Conservation (phyloP, 305 asterid species). For the Fraxinus xanthoxyloides region DNA sequence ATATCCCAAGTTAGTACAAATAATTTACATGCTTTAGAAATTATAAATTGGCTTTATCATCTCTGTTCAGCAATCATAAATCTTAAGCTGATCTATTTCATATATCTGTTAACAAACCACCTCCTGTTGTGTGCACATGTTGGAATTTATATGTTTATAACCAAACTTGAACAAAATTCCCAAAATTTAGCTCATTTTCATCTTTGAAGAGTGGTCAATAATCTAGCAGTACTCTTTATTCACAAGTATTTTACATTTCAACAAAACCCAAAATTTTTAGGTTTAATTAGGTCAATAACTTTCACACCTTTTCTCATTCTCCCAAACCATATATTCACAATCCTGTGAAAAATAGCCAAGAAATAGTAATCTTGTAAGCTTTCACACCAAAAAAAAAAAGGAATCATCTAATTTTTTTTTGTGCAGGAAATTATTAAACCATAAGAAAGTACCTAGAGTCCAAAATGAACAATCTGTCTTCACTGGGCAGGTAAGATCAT, state of each 20-base stretch:
- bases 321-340: not conserved
- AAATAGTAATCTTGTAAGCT: not conserved
- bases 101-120: constrained; percentile 3
- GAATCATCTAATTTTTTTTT: not conserved
- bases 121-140: not conserved
- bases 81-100: not conserved
- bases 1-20: constrained; percentile 10
- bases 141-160: not conserved
- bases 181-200: not conserved
- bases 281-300: not conserved
- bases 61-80: not conserved
- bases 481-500: constrained; percentile 73
- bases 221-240: not conserved
- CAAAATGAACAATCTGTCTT: constrained; percentile 94
- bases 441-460: constrained; percentile 72
- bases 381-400: not conserved
- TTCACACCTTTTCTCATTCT: not conserved
- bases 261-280: not conserved
- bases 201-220: not conserved
- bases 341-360: not conserved
- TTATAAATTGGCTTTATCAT: not conserved
- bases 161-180: not conserved
- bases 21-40: not conserved
- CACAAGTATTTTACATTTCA: not conserved
- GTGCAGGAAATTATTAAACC: not conserved